Evolutionary conservation across 2,329 filamentous ascomycete species (phyloP), one percentile per base, ranked within the genome.

Genomic region (Pseudonectria foliicola): DNA sequence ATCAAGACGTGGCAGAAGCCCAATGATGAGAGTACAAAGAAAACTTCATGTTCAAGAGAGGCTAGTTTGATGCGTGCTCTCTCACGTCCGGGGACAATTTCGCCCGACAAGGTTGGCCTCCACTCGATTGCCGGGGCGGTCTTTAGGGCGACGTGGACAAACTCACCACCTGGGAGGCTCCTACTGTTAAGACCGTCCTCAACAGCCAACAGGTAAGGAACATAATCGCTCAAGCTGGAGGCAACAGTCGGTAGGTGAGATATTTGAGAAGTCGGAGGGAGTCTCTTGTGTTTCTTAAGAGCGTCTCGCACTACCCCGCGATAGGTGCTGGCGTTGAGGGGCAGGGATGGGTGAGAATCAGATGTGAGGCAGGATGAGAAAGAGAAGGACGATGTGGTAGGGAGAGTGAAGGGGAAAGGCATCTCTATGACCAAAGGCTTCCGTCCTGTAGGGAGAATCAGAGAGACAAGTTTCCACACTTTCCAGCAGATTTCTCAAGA

Each of bases 321-420:
- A 54, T 86, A 79, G 7, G 85, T 90, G 46, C 88, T 89, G 14
- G 87, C 82, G 35, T 77, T 75, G 50, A 90, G 75, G 15, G 88
- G 86, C 27, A 98, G 72, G 1, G 90, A 95, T 4, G 92, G 90
- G 61, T 96, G 90, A 3, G 86, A 87, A 45, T 80, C 76, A 53
- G 84, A 90, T 50, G 66, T 74, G 61, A 94, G 82, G 60, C 71
- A 83, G 25, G 81, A 71, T 14, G 85, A 82, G 56, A 95, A 90
- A 34, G 85, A 81, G 55, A 94, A 82, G 35, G 82, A 77, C 24
- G 88, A 94, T 5, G 90, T 95, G 1, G 90, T 96, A 2, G 92
- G 89, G 23, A 96, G 77, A 10, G 76, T 66, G 54, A 95, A 95
- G 10, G 85, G 83, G 56, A 85, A 96, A 23, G 90, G 89, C 92